Percentiles rank a stretch among this genome's conserved stretches.
Conservation (phyloP, 345 rosid species). For the Anacardium occidentale region DNA sequence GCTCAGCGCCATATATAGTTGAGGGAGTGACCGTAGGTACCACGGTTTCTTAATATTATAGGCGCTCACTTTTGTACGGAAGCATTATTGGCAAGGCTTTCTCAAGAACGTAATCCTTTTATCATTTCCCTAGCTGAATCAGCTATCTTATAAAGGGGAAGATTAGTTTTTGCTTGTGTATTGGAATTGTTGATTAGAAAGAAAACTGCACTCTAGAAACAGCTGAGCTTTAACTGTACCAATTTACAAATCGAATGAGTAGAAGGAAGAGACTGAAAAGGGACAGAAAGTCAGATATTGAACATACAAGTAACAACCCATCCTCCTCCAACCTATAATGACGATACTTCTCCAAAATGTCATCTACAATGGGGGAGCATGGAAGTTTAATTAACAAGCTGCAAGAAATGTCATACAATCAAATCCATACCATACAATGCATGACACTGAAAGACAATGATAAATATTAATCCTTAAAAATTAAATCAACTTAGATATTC, state of each 20-base stretch:
- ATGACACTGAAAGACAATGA: background rate
- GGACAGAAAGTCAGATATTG: conserved; percentile 9
- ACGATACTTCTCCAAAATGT: conserved; percentile 64
- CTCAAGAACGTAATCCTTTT: conserved; percentile 72
- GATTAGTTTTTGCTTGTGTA: background rate
- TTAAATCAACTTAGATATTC: too few relatives aligned
- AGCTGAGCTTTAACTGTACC: background rate
- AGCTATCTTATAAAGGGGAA: conserved; percentile 35
- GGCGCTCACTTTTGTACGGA: conserved; percentile 79
- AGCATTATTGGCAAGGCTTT: conserved; percentile 75
- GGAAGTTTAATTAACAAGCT: conserved; percentile 97
- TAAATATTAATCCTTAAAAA: too few relatives aligned
- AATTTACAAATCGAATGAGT: background rate
- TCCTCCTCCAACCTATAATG: conserved; percentile 65
- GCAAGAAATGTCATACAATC: conserved; percentile 26
- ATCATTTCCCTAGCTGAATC: conserved; percentile 67
- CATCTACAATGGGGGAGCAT: conserved; percentile 75
- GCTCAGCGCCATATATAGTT: conserved; percentile 85
- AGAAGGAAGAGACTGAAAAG: background rate
- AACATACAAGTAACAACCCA: conserved; percentile 69
- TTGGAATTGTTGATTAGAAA: background rate
- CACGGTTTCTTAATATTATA: conserved; percentile 55
- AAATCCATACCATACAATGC: conserved; percentile 9
- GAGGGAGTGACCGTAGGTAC: conserved; percentile 57
- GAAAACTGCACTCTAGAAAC: background rate